These are phyloP conservation scores for Trametes hirsuta DNA, from an alignment of 1,284 basidiomycete genomes.

Conservation along the genomic window DNA sequence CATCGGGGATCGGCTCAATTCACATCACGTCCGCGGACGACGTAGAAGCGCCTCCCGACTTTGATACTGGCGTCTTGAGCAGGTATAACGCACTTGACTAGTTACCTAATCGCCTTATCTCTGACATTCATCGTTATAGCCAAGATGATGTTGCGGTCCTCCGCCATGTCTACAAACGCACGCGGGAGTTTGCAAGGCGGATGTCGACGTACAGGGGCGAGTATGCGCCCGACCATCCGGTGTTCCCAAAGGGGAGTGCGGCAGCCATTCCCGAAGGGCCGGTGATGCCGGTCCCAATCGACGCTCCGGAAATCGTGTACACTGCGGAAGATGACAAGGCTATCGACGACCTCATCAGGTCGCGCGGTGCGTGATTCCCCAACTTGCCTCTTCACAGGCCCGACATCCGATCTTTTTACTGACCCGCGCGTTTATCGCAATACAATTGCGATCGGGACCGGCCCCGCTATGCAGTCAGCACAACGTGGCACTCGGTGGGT, in stretches of 20 bases:
- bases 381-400: background rate
- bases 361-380: slow-evolving; percentile 27
- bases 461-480: slow-evolving; percentile 34
- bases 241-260: slow-evolving; percentile 48
- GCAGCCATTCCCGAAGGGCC: slow-evolving; percentile 40
- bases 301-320: slow-evolving; percentile 54
- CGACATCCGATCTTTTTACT: background rate
- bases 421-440: background rate
- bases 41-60: slow-evolving; percentile 40
- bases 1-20: slow-evolving; percentile 43
- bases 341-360: slow-evolving; percentile 45
- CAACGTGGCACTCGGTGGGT: slow-evolving; percentile 57
- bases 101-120: background rate
- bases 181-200: slow-evolving; percentile 60
- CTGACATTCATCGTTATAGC: slow-evolving; percentile 31
- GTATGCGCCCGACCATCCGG: slow-evolving; percentile 46
- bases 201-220: slow-evolving; percentile 63
- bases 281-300: slow-evolving; percentile 41
- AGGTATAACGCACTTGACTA: background rate
- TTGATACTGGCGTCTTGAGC: slow-evolving; percentile 31
- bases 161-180: slow-evolving; percentile 60
- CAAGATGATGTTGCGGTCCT: slow-evolving; percentile 55
- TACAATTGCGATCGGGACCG: background rate
- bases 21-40: slow-evolving; percentile 46
- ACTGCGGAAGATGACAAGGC: slow-evolving; percentile 56